Evolutionary conservation across 192 early-diverging fungal species (phyloP).

Genomic region (Piromyces sp.): DNA sequence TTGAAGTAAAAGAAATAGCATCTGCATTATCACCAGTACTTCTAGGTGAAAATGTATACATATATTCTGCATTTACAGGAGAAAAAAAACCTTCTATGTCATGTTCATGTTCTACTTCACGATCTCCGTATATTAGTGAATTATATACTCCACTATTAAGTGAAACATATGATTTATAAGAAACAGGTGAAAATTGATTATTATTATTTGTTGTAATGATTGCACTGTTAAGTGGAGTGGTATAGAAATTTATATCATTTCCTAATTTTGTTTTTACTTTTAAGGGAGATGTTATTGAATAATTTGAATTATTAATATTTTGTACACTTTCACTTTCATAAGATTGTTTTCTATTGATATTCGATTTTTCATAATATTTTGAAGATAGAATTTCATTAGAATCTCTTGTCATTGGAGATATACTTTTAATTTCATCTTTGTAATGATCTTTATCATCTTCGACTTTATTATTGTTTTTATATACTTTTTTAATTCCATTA

Average conservation of each 20-base stretch:
- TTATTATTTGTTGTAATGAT: too few relatives aligned
- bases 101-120: neutral
- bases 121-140: neutral
- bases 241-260: neutral
- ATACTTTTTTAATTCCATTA: neutral
- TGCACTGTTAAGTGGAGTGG: neutral
- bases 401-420: neutral
- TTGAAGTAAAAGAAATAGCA: neutral
- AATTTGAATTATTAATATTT: neutral
- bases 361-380: too few relatives aligned
- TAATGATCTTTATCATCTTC: neutral
- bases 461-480: neutral
- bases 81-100: neutral
- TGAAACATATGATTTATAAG: neutral
- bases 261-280: neutral
- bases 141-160: neutral
- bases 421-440: neutral
- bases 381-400: neutral
- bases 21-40: neutral
- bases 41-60: neutral
- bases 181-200: neutral
- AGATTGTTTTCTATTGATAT: neutral
- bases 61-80: neutral
- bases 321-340: neutral
- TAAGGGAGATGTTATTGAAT: neutral